Evolutionary conservation across 345 rosid species (phyloP).

Genomic region (Arabis hirsuta): DNA sequence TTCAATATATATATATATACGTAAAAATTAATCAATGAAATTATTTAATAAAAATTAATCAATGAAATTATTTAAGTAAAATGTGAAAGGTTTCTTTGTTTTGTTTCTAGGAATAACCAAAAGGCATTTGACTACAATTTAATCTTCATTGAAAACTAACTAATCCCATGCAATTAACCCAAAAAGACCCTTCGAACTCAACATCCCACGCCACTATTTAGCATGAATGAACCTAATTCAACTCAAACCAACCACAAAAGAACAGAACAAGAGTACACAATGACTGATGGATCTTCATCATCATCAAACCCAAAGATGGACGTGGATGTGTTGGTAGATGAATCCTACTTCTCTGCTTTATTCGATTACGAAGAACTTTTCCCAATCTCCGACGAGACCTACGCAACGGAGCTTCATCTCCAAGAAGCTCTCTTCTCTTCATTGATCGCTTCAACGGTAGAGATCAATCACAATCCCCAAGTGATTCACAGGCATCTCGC

Average conservation of each 20-base stretch:
- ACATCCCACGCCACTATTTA: slow-evolving; percentile 29
- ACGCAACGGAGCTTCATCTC: slow-evolving; percentile 48
- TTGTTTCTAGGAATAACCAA: slow-evolving; percentile 19
- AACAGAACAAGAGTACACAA: neutral
- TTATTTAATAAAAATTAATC: neutral
- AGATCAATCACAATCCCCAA: slow-evolving; percentile 3
- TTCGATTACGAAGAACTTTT: slow-evolving; percentile 43
- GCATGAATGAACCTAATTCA: neutral
- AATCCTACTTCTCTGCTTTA: slow-evolving; percentile 48
- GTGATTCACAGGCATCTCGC: neutral
- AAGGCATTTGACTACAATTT: slow-evolving; percentile 28
- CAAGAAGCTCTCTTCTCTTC: slow-evolving; percentile 57
- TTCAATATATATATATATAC: too few species aligned
- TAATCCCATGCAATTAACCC: slow-evolving; percentile 3
- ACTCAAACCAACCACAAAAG: neutral
- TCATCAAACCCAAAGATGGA: slow-evolving; percentile 28
- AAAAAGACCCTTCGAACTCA: slow-evolving; percentile 23
- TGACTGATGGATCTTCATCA: slow-evolving; percentile 39
- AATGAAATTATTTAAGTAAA: neutral
- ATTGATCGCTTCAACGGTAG: neutral
- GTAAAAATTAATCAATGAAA: neutral
- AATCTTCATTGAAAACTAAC: slow-evolving; percentile 5
- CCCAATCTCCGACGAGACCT: slow-evolving; percentile 56
- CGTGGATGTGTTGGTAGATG: slow-evolving; percentile 41
- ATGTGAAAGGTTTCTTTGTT: slow-evolving; percentile 24